Percentiles rank a stretch among this genome's conserved stretches.
These are phyloP conservation scores for Heliosperma pusillum DNA, from an alignment of 148 eudicot genomes.

Conservation along the genomic window DNA sequence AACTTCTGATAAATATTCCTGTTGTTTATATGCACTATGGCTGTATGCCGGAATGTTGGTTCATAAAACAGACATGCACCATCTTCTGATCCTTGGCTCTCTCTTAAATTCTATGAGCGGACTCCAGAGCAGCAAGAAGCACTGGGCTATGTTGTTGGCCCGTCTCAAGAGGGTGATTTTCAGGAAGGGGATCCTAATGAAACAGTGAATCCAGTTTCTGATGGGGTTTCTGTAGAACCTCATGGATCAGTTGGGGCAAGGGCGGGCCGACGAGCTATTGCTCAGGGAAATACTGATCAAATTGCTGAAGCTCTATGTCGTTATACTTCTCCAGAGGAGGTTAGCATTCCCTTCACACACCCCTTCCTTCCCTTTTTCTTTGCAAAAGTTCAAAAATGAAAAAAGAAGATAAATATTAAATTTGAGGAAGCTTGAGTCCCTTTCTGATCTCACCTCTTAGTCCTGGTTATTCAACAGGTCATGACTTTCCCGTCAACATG, in stretches of 20 bases:
- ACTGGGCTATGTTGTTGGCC: constrained; percentile 59
- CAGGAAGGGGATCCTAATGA: constrained; percentile 35
- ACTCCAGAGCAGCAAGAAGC: constrained; percentile 81
- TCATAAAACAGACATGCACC: constrained; percentile 67
- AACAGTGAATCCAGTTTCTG: constrained; percentile 27
- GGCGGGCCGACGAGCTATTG: constrained; percentile 83
- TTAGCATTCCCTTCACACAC: constrained; percentile 15
- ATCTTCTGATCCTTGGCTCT: constrained; percentile 65
- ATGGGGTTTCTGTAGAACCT: constrained; percentile 40
- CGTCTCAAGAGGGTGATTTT: constrained; percentile 45
- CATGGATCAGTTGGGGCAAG: constrained; percentile 90
- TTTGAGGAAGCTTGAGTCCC: constrained; percentile 1
- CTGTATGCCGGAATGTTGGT: neutral
- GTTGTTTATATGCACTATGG: neutral
- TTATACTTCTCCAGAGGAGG: constrained; percentile 96
- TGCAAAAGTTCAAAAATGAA: neutral
- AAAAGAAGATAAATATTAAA: neutral
- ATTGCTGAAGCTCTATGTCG: constrained; percentile 79
- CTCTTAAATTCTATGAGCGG: constrained; percentile 72
- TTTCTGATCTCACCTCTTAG: constrained; percentile 9
- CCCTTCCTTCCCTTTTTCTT: neutral
- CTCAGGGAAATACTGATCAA: constrained; percentile 67
- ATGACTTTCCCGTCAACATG: constrained; percentile 96
- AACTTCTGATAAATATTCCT: neutral
- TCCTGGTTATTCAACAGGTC: constrained; percentile 46